Conservation (phyloP, 441 rosid genomes). For the Croton laevigatus region DNA sequence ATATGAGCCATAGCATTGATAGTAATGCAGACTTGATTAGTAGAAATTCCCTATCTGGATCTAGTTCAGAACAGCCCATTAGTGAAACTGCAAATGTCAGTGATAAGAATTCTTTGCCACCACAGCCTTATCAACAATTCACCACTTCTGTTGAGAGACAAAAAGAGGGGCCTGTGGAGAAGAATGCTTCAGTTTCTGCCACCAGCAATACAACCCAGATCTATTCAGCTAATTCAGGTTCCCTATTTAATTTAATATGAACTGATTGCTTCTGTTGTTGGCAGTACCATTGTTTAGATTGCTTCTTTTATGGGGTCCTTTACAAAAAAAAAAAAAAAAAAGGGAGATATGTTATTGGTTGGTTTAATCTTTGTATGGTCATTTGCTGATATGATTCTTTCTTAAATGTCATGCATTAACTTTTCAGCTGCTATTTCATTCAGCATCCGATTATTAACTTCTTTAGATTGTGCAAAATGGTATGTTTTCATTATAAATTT, state of each 20-base stretch:
- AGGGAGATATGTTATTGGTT: background rate
- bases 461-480: background rate
- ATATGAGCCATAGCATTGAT: conserved; percentile 13
- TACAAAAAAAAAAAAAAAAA: background rate
- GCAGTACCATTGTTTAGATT: too few relatives aligned
- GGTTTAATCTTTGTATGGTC: too few relatives aligned
- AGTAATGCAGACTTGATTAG: conserved; percentile 17
- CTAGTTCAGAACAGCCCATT: conserved; percentile 23
- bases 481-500: too few relatives aligned
- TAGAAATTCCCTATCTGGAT: conserved; percentile 26
- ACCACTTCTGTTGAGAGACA: conserved; percentile 17
- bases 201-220: conserved; percentile 25
- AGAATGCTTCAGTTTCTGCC: conserved; percentile 16
- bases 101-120: conserved; percentile 12
- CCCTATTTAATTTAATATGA: conserved; percentile 6
- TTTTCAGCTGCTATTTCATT: background rate
- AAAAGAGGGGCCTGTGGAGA: conserved; percentile 23
- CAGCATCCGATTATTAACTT: background rate
- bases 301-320: background rate
- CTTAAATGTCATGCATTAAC: conserved; percentile 1
- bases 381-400: conserved; percentile 12
- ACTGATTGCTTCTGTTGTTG: conserved; percentile 6
- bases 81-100: conserved; percentile 23
- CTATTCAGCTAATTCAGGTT: conserved; percentile 46
- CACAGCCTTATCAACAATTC: conserved; percentile 16